Evolutionary conservation across 2,329 filamentous ascomycete species (phyloP).

Genomic region (Epichloe scottii): DNA sequence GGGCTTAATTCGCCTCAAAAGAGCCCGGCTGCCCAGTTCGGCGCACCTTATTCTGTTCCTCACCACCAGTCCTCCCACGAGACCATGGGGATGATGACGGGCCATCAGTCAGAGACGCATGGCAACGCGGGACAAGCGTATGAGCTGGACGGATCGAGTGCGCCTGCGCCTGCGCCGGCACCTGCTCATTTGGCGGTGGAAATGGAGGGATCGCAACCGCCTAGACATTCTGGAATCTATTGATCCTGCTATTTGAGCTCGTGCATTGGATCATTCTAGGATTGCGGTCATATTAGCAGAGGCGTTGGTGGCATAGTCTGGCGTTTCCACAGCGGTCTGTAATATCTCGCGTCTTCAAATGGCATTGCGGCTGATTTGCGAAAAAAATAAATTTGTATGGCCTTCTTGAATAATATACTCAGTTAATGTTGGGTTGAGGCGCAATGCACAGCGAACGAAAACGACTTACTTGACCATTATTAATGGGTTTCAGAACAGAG

Average conservation of each 20-base stretch:
- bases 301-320: not conserved
- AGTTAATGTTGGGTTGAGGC: no score
- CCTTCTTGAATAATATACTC: no score
- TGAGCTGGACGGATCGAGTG: constrained; percentile 10
- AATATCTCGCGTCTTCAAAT: no score
- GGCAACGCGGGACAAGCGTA: not conserved
- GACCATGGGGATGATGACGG: not conserved
- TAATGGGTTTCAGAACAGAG: not conserved
- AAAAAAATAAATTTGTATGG: no score
- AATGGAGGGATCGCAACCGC: constrained; percentile 7
- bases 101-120: not conserved
- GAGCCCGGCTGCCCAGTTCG: not conserved
- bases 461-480: no score
- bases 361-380: no score
- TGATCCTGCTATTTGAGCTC: not conserved
- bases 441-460: no score
- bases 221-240: not conserved
- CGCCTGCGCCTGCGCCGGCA: not conserved
- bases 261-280: not conserved
- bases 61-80: not conserved
- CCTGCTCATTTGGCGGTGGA: constrained; percentile 2
- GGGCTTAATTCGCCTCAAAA: not conserved
- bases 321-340: not conserved
- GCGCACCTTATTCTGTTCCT: not conserved
- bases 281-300: not conserved